Percentiles rank a stretch among this genome's conserved stretches.
Evolutionary conservation across 2,329 filamentous ascomycete species (phyloP).

Genomic region (Hypoxylon sp.): DNA sequence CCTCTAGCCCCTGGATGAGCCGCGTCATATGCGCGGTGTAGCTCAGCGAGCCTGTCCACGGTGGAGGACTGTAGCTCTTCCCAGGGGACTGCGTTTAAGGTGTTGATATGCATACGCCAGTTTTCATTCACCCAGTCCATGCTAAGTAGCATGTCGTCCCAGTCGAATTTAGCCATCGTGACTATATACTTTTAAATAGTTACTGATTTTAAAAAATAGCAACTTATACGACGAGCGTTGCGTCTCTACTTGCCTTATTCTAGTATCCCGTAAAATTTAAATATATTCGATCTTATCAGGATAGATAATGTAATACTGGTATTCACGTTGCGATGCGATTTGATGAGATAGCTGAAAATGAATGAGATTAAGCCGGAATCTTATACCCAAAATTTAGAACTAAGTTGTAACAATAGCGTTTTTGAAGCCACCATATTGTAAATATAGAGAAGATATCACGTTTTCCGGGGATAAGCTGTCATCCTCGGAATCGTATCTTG

Average conservation of each 20-base stretch:
- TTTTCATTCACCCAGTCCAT: neutral
- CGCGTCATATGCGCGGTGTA: neutral
- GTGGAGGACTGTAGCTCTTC: neutral
- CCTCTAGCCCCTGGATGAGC: neutral
- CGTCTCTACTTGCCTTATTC: neutral
- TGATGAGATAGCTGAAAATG: neutral
- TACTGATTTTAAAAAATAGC: too few relatives aligned
- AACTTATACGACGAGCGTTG: neutral
- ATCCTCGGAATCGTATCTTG: neutral
- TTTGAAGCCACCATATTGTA: neutral
- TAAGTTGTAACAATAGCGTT: slow-evolving; percentile 3
- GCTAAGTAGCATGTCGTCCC: slow-evolving; percentile 2
- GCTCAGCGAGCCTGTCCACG: neutral
- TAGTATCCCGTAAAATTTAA: neutral
- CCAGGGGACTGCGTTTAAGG: slow-evolving; percentile 12
- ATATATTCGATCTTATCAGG: neutral
- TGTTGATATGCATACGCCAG: neutral
- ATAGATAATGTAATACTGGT: neutral
- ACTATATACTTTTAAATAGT: neutral
- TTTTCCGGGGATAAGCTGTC: neutral
- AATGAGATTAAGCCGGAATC: neutral
- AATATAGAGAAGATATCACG: neutral
- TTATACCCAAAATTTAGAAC: neutral
- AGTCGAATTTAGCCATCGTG: slow-evolving; percentile 5
- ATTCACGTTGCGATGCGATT: neutral